These are phyloP conservation scores for Leccinum longicurvipes DNA, from an alignment of 768 basidiomycete species.

Conservation along the genomic window DNA sequence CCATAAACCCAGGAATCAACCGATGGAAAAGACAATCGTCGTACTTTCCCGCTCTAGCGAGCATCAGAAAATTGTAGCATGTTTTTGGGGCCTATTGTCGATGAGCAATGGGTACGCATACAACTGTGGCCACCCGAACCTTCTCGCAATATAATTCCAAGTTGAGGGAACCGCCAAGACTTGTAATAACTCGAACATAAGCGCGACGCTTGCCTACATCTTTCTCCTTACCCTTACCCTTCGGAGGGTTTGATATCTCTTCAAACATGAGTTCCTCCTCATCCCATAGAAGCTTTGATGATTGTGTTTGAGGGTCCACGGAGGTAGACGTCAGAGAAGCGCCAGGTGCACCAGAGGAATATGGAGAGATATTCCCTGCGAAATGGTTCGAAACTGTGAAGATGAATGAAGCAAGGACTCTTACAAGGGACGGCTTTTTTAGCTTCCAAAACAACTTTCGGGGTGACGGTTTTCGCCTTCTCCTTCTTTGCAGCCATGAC, in stretches of 20 bases:
- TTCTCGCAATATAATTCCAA: conserved; percentile 87
- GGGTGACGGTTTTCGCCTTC: conserved; percentile 25
- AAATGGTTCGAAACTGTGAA: conserved; percentile 1
- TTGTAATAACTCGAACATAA: conserved; percentile 95
- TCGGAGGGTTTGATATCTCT: conserved; percentile 73
- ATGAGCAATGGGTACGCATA: background rate
- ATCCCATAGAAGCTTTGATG: conserved; percentile 88
- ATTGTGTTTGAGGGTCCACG: conserved; percentile 64
- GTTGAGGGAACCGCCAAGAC: conserved; percentile 84
- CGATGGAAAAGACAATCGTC: conserved; percentile 89
- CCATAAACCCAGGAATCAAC: conserved; percentile 94
- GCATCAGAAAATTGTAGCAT: conserved; percentile 96
- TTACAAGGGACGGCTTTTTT: conserved; percentile 68
- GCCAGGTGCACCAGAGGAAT: conserved; percentile 84
- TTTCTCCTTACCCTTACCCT: conserved; percentile 91
- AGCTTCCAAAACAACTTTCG: conserved; percentile 35
- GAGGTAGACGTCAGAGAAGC: conserved; percentile 94
- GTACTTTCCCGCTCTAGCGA: conserved; percentile 88
- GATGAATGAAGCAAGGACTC: conserved; percentile 17
- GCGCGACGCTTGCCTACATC: conserved; percentile 88
- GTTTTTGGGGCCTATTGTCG: conserved; percentile 84
- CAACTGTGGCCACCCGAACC: conserved; percentile 35
- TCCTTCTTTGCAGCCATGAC: conserved; percentile 36
- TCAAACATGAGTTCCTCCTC: conserved; percentile 99
- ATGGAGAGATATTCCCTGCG: conserved; percentile 87